Evolutionary conservation across 257 asterid genomes (phyloP), one percentile per base, ranked within the genome.

Genomic region (Scutellaria barbata): DNA sequence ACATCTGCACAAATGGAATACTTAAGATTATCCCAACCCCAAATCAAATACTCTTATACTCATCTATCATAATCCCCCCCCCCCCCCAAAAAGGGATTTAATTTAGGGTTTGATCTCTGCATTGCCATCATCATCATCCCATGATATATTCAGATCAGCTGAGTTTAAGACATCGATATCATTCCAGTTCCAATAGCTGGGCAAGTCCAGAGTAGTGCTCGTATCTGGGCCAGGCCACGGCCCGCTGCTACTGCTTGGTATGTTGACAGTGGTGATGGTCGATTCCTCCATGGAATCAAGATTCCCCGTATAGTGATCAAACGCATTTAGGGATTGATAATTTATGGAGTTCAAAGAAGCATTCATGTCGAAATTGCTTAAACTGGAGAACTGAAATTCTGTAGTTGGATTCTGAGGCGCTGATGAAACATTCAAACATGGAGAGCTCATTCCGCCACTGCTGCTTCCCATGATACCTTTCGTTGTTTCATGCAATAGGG

Each of bases 221-320:
- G 75, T 76, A 16, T 74, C 78, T 47, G 78, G 87, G 65, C 73
- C 77, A 59, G 69, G 63, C 93, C 90, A 85, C 33, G 84, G 70
- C 71, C 43, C 67, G 40, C 55, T 75, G 51, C 82, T 47, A n/a
- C 70, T 66, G 16, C 79, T 59, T 10, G 87, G 86, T 9, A 52
- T 53, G 48, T 71, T 75, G 13, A 80, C 76, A 4, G 79, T 82
- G 4, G 82, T 83, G 4, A 81, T 77, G 1, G 81, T 73, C 3
- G 90, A 80, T 66, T 83, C 89, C 63, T 84, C 86, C 65, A 73
- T 20, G 3, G 77, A 39, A 37, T 81, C 96, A 50, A 79, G 78
- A 54, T 81, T 80, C 39, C 77, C 78, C 6, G 13, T 61, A 46
- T 64, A 75, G 22, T 65, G 71, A 53, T 69, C 78, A 22, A 79